Conservation (phyloP, 2,329 filamentous ascomycete species). For the Leptosphaerulina australis region DNA sequence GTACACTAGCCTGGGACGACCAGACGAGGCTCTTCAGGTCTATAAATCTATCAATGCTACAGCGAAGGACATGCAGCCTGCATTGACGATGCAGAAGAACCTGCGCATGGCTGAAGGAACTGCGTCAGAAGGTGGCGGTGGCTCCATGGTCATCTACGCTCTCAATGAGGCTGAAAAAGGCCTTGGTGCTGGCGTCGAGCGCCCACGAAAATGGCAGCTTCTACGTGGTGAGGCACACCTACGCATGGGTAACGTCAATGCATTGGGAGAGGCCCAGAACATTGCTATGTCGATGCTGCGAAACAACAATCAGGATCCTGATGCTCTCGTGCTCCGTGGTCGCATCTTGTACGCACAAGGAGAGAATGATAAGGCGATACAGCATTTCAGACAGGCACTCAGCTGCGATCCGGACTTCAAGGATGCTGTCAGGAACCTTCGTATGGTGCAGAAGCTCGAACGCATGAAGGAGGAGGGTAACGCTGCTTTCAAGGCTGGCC, state of each 20-base stretch:
- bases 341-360: slow-evolving; percentile 87
- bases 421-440: slow-evolving; percentile 84
- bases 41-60: slow-evolving; percentile 82
- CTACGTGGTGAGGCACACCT: slow-evolving; percentile 91
- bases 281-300: slow-evolving; percentile 87
- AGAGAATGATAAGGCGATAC: slow-evolving; percentile 92
- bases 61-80: slow-evolving; percentile 82
- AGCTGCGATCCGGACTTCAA: slow-evolving; percentile 91
- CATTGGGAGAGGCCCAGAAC: slow-evolving; percentile 88
- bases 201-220: slow-evolving; percentile 90
- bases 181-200: slow-evolving; percentile 74
- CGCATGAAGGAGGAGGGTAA: slow-evolving; percentile 96
- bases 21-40: slow-evolving; percentile 82
- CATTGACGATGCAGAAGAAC: slow-evolving; percentile 83
- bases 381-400: slow-evolving; percentile 88
- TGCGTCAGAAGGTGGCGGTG: slow-evolving; percentile 74
- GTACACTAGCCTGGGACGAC: slow-evolving; percentile 83
- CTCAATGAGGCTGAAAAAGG: slow-evolving; percentile 87
- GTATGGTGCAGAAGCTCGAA: slow-evolving; percentile 89
- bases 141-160: slow-evolving; percentile 90
- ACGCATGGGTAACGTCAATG: slow-evolving; percentile 89
- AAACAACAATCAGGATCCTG: slow-evolving; percentile 87
- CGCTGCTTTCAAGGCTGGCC: slow-evolving; percentile 81
- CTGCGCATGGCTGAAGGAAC: slow-evolving; percentile 80
- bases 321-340: slow-evolving; percentile 88